Conservation (phyloP, 768 basidiomycete genomes). For the Mrakia gelida region DNA sequence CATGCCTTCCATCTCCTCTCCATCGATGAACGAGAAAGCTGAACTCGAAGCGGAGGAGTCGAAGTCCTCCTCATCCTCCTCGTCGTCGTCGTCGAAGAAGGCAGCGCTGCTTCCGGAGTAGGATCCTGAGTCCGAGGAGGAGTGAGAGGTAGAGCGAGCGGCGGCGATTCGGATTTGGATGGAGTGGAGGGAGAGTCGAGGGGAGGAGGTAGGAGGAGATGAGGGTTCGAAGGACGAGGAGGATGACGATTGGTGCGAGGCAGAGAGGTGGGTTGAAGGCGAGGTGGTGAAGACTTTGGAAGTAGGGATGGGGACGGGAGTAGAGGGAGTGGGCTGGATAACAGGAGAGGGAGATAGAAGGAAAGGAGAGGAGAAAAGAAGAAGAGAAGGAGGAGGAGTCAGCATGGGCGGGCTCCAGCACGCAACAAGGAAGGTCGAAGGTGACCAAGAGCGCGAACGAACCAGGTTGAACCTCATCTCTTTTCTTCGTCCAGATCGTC, state of each 20-base stretch:
- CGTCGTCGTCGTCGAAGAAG: conserved; percentile 7
- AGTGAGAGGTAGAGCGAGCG: neutral
- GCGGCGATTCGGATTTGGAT: neutral
- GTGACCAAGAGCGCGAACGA: neutral
- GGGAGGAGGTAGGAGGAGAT: neutral
- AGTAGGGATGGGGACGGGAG: neutral
- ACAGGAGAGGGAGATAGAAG: neutral
- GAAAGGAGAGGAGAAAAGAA: neutral
- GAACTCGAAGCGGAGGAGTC: neutral
- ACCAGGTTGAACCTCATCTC: neutral
- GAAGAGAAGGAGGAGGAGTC: neutral
- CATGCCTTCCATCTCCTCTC: conserved; percentile 4
- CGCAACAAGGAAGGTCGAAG: neutral
- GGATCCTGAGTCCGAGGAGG: neutral
- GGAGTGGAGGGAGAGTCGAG: neutral
- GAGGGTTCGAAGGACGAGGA: neutral
- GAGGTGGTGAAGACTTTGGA: neutral
- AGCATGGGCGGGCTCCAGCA: neutral
- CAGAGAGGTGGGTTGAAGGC: neutral
- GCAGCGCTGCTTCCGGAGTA: neutral
- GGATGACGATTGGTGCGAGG: neutral
- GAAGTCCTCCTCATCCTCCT: neutral
- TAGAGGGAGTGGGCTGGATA: neutral
- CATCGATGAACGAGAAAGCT: conserved; percentile 10
- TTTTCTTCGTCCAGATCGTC: neutral